These are phyloP conservation scores for Vitis riparia DNA, from an alignment of 164 flowering plant species.

Conservation along the genomic window DNA sequence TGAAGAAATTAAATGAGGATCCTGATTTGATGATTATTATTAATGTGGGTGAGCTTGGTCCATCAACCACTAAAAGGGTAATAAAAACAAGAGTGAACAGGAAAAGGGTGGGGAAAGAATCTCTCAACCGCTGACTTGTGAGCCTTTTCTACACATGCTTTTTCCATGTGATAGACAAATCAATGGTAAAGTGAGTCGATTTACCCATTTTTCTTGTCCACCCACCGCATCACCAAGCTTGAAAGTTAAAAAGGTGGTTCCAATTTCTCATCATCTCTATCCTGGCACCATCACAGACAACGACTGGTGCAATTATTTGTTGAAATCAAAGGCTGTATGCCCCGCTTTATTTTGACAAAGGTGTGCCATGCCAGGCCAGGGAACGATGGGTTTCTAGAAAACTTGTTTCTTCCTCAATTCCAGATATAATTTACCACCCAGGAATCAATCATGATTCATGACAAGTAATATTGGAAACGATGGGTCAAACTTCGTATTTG, in stretches of 20 bases:
- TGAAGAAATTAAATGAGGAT: neutral
- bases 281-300: neutral
- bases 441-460: no score
- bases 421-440: no score
- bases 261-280: neutral
- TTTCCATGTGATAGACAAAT: slow-evolving; percentile 6
- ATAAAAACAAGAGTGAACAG: neutral
- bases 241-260: slow-evolving; percentile 12
- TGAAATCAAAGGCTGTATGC: neutral
- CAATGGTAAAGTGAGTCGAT: slow-evolving; percentile 7
- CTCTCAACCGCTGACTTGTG: slow-evolving; percentile 24
- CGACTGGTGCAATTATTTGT: slow-evolving; percentile 21
- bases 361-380: no score
- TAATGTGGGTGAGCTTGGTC: no score
- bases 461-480: no score
- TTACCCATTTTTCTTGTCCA: neutral
- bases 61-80: no score
- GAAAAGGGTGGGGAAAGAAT: neutral
- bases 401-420: no score
- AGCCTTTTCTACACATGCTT: slow-evolving; percentile 1
- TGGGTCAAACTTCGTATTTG: no score
- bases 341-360: neutral
- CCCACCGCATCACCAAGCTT: neutral
- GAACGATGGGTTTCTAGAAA: no score
- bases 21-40: no score